These are phyloP conservation scores for Macrophomina tecta DNA, from an alignment of 2,329 filamentous ascomycete species.

Conservation along the genomic window DNA sequence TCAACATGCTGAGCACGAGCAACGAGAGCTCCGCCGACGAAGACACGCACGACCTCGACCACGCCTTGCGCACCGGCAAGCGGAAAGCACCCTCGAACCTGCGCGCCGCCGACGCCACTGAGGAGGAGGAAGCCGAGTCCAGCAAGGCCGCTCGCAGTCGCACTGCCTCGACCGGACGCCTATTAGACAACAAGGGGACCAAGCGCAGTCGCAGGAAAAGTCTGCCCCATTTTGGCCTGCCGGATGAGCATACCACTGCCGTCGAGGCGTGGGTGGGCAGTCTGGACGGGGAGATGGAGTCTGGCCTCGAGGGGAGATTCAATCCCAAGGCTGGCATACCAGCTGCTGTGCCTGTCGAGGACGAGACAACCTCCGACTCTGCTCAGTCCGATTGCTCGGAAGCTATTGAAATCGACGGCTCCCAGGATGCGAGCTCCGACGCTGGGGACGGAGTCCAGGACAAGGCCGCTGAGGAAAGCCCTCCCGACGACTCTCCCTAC, in stretches of 20 bases:
- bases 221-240: conserved; percentile 6
- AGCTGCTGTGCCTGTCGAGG: neutral
- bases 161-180: conserved; percentile 7
- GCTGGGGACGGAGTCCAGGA: neutral
- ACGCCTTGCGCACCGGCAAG: conserved; percentile 33
- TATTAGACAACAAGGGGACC: conserved; percentile 19
- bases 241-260: conserved; percentile 21
- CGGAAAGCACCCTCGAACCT: conserved; percentile 32
- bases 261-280: conserved; percentile 24
- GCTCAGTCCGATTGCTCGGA: conserved; percentile 28
- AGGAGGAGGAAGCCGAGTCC: conserved; percentile 19
- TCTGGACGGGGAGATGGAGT: conserved; percentile 17
- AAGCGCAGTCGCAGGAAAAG: conserved; percentile 24
- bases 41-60: conserved; percentile 36
- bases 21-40: conserved; percentile 44
- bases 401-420: conserved; percentile 37
- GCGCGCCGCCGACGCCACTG: conserved; percentile 15
- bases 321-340: conserved; percentile 6
- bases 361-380: conserved; percentile 14
- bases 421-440: conserved; percentile 40
- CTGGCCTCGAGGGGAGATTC: conserved; percentile 1
- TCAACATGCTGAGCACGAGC: conserved; percentile 48
- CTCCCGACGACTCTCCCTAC: conserved; percentile 75
- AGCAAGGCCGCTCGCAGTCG: conserved; percentile 17
- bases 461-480: conserved; percentile 53